Conservation (phyloP, 202 grass and related monocot genomes). For the Panicum virgatum region DNA sequence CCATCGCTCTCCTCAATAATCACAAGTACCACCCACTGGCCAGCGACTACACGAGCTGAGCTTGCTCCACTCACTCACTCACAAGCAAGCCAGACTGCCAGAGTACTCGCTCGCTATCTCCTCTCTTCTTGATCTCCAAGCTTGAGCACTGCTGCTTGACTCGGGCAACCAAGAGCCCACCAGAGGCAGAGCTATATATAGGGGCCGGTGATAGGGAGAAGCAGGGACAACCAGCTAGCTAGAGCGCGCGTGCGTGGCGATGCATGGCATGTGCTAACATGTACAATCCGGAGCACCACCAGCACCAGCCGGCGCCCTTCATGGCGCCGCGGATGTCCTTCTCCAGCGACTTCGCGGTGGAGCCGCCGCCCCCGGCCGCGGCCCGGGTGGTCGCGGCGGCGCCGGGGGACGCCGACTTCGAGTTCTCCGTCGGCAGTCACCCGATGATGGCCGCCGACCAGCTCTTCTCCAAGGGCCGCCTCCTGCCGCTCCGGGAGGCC, state of each 20-base stretch:
- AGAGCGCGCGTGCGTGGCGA: conserved; percentile 9
- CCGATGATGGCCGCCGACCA: conserved; percentile 93
- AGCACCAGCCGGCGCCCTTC: conserved; percentile 42
- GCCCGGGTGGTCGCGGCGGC: background rate
- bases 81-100: background rate
- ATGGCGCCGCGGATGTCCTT: conserved; percentile 91
- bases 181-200: background rate
- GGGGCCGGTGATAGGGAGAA: background rate
- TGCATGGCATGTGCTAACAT: conserved; percentile 90
- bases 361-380: conserved; percentile 48
- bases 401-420: conserved; percentile 77
- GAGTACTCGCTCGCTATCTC: background rate
- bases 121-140: conserved; percentile 22
- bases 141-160: too few relatives aligned
- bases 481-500: conserved; percentile 76
- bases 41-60: conserved; percentile 7
- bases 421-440: conserved; percentile 89
- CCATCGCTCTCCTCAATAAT: background rate
- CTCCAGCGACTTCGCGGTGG: conserved; percentile 87
- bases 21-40: background rate
- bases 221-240: too few relatives aligned
- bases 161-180: background rate
- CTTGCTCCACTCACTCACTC: background rate
- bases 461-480: conserved; percentile 86
- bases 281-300: conserved; percentile 86